phyloP scores from a whole-genome alignment of 345 rosid genomes.

The Salix koriyanagi region DNA sequence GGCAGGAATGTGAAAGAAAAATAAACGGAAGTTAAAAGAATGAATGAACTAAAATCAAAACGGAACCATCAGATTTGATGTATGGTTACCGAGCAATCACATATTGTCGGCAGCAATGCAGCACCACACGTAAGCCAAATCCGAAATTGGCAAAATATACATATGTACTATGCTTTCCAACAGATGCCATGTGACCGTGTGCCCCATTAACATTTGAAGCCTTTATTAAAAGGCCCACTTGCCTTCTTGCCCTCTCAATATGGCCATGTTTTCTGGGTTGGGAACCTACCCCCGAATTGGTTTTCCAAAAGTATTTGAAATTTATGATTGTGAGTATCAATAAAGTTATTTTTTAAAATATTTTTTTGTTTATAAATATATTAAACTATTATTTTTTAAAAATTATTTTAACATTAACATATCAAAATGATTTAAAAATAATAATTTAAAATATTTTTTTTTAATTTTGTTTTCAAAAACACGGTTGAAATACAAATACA shows the following conservation, averaged over 20 bases:
- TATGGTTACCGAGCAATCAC: neutral
- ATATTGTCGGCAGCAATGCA: slow-evolving; percentile 17
- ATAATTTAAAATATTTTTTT: no score
- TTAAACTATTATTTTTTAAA: no score
- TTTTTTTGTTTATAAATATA: rapidly evolving
- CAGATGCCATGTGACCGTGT: neutral
- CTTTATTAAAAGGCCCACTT: neutral
- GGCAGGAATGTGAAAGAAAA: no score
- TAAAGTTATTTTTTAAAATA: no score
- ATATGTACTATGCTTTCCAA: neutral
- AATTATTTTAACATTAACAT: no score
- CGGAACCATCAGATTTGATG: neutral
- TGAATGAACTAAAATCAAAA: neutral
- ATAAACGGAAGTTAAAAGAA: no score
- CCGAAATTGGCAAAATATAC: neutral
- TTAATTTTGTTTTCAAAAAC: no score
- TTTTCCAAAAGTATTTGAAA: neutral
- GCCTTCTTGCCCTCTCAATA: neutral
- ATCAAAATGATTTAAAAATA: no score
- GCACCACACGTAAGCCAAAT: neutral
- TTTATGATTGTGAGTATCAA: no score
- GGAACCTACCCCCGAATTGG: neutral
- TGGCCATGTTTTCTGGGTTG: neutral
- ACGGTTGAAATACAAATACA: no score
- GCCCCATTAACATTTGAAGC: neutral